phyloP scores from a whole-genome alignment of 192 early-diverging fungal genomes.

The Fimicolochytrium jonesii region DNA sequence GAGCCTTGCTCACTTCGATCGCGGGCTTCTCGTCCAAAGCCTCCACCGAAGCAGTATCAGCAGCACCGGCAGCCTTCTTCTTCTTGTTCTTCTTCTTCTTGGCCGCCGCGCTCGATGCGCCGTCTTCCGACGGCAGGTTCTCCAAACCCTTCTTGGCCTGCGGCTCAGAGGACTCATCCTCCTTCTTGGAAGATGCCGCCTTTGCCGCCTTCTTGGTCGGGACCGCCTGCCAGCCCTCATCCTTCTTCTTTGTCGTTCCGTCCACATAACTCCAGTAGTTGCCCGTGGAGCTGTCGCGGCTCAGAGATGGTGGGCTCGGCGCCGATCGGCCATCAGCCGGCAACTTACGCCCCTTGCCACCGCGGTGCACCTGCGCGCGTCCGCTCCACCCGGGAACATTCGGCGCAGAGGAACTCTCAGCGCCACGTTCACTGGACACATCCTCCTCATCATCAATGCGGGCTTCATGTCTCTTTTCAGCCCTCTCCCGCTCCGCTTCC shows the following conservation, averaged over 20 bases:
- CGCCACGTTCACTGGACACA: neutral
- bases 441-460: conserved; percentile 32
- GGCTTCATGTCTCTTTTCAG: conserved; percentile 6
- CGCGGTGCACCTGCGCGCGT: neutral
- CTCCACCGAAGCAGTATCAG: neutral
- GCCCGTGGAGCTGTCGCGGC: neutral
- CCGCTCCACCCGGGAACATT: conserved; percentile 21
- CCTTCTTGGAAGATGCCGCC: neutral
- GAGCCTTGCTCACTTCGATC: neutral
- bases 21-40: neutral
- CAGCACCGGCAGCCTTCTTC: conserved; percentile 14
- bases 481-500: neutral
- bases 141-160: neutral
- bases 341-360: conserved; percentile 1
- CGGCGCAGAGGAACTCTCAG: neutral
- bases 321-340: conserved; percentile 15
- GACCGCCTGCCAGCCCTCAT: conserved; percentile 13
- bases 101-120: conserved; percentile 15
- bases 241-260: neutral
- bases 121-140: neutral
- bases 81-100: conserved; percentile 31
- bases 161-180: neutral
- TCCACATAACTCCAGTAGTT: conserved; percentile 13
- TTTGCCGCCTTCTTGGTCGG: conserved; percentile 1
- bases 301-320: neutral